Evolutionary conservation across 176 grass and related monocot genomes (phyloP), one percentile per base, ranked within the genome.

Genomic region (Panicum miliaceum): DNA sequence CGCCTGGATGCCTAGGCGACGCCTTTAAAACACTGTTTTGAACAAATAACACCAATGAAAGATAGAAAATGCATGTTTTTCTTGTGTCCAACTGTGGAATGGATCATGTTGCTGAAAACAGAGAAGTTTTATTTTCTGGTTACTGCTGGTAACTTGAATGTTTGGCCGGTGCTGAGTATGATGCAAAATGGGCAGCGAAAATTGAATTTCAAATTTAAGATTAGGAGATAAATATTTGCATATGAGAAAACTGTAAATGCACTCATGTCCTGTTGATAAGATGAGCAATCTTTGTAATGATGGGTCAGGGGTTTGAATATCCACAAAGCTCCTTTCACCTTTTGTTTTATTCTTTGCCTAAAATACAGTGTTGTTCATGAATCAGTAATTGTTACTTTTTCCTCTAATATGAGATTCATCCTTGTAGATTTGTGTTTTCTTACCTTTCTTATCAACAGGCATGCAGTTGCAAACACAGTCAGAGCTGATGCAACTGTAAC

Each of bases 401-500:
- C 64, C 43, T 74, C 29, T 68, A 67, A 60, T 75, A 35, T 12
- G 26, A 50, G 22, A 57, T 20, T 41, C 20, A 71, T 6, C 45
- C 7, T 65, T 22, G 6, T 79, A 72, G 26, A 37, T 65, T 37
- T 84, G 47, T 78, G 48, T 71, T 71, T 73, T 52, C 48, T 77
- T 19, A 83, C 23, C 25, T 71, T 50, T n/a, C 12, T 18, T 47
- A 40, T 50, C 34, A 74, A 90, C 84, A 98, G 92, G 88, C 85
- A 90, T 89, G 71, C 85, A 45, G 48, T 74, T 84, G 76, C 74
- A 66, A 85, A 88, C 79, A 78, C 78, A 14, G 88, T 87, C 56
- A 81, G 89, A 86, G 86, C 68, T 88, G 88, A 91, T 88, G 87
- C 79, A 81, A 84, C 79, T 18, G 87, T 84, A 77, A 69, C 84